phyloP scores from a whole-genome alignment of 306 rosid genomes.

The Trifolium subterraneum region DNA sequence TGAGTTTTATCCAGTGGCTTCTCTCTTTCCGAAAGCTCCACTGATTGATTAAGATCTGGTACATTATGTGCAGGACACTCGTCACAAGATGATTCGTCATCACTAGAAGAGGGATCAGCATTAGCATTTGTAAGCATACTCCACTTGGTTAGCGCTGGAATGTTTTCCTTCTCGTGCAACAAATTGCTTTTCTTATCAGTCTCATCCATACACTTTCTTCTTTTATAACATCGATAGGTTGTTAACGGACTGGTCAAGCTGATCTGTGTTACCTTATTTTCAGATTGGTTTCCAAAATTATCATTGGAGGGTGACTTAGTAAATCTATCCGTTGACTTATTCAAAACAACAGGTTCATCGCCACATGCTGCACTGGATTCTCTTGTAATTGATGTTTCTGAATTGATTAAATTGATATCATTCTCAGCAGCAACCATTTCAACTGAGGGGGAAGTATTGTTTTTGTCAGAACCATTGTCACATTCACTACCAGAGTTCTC shows the following conservation, averaged over 20 bases:
- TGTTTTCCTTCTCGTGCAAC: conserved; percentile 39
- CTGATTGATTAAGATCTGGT: conserved; percentile 48
- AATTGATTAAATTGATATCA: conserved; percentile 32
- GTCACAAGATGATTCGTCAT: conserved; percentile 45
- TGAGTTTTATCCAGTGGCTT: conserved; percentile 26
- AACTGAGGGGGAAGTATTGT: conserved; percentile 32
- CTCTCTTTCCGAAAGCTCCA: conserved; percentile 43
- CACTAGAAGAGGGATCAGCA: conserved; percentile 39
- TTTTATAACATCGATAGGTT: conserved; percentile 56
- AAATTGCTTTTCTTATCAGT: conserved; percentile 37
- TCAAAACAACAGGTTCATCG: conserved; percentile 38
- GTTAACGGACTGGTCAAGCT: conserved; percentile 44
- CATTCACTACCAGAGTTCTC: conserved; percentile 35
- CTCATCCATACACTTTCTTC: conserved; percentile 50
- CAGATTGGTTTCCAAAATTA: conserved; percentile 37
- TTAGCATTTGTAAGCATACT: conserved; percentile 46
- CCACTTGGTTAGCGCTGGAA: conserved; percentile 48
- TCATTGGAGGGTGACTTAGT: conserved; percentile 42
- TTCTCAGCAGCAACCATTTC: conserved; percentile 31
- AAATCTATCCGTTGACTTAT: conserved; percentile 44
- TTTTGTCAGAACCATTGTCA: conserved; percentile 37
- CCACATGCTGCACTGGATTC: conserved; percentile 36
- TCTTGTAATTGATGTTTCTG: conserved; percentile 39
- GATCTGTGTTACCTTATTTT: conserved; percentile 29
- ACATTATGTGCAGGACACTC: conserved; percentile 42